A percentile compares a stretch with the other conserved stretches of the same genome.
phyloP scores from a whole-genome alignment of 2,329 filamentous ascomycete genomes.

The Apiospora saccharicola region DNA sequence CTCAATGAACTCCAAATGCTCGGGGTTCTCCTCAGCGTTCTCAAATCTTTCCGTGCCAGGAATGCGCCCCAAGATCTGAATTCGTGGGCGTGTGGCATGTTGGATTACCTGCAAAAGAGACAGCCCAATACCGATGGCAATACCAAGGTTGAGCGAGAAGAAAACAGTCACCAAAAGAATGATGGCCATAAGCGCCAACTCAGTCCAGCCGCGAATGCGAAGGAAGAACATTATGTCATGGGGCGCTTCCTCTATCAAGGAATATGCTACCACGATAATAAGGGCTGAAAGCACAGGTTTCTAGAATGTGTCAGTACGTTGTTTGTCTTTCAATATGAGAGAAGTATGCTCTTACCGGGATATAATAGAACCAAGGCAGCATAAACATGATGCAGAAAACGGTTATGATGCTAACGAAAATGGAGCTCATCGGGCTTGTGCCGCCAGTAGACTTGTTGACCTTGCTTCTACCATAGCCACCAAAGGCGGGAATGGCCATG shows the following conservation, averaged over 20 bases:
- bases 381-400: slow-evolving; percentile 82
- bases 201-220: slow-evolving; percentile 83
- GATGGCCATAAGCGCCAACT: slow-evolving; percentile 84
- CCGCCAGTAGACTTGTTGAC: slow-evolving; percentile 93
- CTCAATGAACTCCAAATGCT: slow-evolving; percentile 85
- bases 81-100: slow-evolving; percentile 89
- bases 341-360: slow-evolving; percentile 73
- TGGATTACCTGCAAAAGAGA: slow-evolving; percentile 89
- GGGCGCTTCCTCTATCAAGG: slow-evolving; percentile 92
- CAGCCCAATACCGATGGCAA: slow-evolving; percentile 91
- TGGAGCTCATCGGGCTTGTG: slow-evolving; percentile 90
- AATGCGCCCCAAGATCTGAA: slow-evolving; percentile 92
- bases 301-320: slow-evolving; percentile 49
- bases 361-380: slow-evolving; percentile 90
- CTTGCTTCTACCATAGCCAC: slow-evolving; percentile 94
- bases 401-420: slow-evolving; percentile 84
- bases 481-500: slow-evolving; percentile 91
- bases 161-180: slow-evolving; percentile 94
- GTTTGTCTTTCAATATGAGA: background rate
- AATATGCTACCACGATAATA: slow-evolving; percentile 95
- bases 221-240: slow-evolving; percentile 92
- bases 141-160: slow-evolving; percentile 92
- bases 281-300: slow-evolving; percentile 94
- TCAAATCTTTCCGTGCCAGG: slow-evolving; percentile 85
- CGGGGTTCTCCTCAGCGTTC: slow-evolving; percentile 78